Conservation (phyloP, 306 rosid genomes). For the Trifolium fragiferum region DNA sequence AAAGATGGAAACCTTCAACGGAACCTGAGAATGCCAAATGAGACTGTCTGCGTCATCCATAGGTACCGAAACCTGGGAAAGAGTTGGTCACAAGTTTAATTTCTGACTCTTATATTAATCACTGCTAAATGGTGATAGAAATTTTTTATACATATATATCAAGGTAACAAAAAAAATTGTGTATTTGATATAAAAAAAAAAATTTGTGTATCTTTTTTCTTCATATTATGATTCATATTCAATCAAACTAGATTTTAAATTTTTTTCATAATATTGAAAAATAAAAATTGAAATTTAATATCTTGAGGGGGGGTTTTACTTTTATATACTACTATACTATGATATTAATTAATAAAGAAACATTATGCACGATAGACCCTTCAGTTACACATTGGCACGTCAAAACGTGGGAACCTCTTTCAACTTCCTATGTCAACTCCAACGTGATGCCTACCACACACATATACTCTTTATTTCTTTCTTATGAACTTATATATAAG, state of each 20-base stretch:
- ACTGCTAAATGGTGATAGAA: no score
- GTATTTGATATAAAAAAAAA: no score
- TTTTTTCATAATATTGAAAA: not conserved
- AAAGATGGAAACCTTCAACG: no score
- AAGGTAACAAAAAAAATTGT: no score
- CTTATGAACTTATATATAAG: not conserved
- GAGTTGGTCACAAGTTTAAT: no score
- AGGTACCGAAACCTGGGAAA: no score
- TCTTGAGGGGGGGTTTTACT: not conserved
- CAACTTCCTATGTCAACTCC: conserved; percentile 33
- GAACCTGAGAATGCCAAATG: no score
- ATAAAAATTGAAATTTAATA: not conserved
- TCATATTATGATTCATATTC: not conserved
- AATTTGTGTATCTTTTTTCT: not conserved
- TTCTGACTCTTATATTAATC: no score
- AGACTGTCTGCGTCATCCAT: no score
- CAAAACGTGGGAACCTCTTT: conserved; percentile 70
- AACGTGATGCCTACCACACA: conserved; percentile 65
- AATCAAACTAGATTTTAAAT: not conserved
- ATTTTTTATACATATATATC: no score
- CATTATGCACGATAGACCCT: no score
- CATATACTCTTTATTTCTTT: not conserved
- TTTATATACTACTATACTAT: not conserved
- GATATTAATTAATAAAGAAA: not conserved
- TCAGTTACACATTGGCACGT: conserved; percentile 40